Evolutionary conservation across 345 rosid genomes (phyloP).

Genomic region (Laguncularia racemosa): DNA sequence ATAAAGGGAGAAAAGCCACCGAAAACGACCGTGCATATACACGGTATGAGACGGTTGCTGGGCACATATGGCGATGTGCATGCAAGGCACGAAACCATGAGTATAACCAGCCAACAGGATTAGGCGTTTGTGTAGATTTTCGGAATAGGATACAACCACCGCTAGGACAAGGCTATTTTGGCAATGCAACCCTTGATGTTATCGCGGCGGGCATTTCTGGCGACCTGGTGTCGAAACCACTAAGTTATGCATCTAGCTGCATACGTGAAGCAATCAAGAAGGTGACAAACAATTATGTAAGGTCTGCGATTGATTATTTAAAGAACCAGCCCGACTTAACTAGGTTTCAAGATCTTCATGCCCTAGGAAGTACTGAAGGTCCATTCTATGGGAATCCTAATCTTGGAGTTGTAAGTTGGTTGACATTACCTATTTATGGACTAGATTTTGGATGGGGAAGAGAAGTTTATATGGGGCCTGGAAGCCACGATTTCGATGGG

Average conservation of each 20-base stretch:
- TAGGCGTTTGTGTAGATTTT: slow-evolving; percentile 35
- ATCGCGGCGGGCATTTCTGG: slow-evolving; percentile 32
- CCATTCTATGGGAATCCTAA: slow-evolving; percentile 63
- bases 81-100: slow-evolving; percentile 31
- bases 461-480: slow-evolving; percentile 45
- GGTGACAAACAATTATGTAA: slow-evolving; percentile 30
- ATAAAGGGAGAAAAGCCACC: slow-evolving; percentile 5
- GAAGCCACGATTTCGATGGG: slow-evolving; percentile 44
- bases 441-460: slow-evolving; percentile 64
- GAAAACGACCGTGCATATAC: slow-evolving; percentile 25
- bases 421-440: slow-evolving; percentile 42
- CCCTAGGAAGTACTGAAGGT: slow-evolving; percentile 32
- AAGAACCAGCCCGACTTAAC: slow-evolving; percentile 34
- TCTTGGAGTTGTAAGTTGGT: slow-evolving; percentile 54
- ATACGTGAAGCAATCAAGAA: slow-evolving; percentile 35
- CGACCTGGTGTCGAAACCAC: slow-evolving; percentile 26
- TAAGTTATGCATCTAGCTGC: slow-evolving; percentile 28
- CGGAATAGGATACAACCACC: slow-evolving; percentile 38
- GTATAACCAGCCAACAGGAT: slow-evolving; percentile 37
- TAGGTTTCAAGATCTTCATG: slow-evolving; percentile 43
- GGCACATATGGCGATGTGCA: slow-evolving; percentile 29
- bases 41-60: slow-evolving; percentile 28
- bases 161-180: slow-evolving; percentile 23
- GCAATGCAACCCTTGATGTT: slow-evolving; percentile 40
- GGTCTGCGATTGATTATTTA: slow-evolving; percentile 30